Evolutionary conservation across 2,329 filamentous ascomycete genomes (phyloP), one percentile per base, ranked within the genome.

Genomic region (Moelleriella libera): DNA sequence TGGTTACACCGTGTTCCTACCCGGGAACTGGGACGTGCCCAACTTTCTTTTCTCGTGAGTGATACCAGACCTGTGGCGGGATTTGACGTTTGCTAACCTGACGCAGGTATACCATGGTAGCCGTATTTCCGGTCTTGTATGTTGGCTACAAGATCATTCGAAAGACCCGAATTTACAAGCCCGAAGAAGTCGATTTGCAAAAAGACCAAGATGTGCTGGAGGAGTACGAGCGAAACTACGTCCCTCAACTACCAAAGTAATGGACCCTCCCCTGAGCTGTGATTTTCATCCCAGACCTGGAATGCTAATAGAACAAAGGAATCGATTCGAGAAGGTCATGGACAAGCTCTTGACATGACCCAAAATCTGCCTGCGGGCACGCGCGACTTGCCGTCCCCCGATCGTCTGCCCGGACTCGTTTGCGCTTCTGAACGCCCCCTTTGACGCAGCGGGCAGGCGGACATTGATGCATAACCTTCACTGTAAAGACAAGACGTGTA

Each of bases 1-100:
- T 7, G 85, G 85, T 0, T 90, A 88, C 52, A 74, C 80, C 0
- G 83, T 89, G 1, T 92, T 90, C 56, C 60, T 89, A 1, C 58
- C 64, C 0, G 68, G 74, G 0, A 71, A 73, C 5, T 90, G 83
- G 85, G 72, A 78, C 50, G 59, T 83, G 0, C 73, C 81, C 6
- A 78, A 75, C 6, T 92, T 90, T 60, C 62, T 90, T 30, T 87
- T 88, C 62, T 83, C 80, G 63, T 79, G 55, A 68, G 72, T 67
- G 21, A 11, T 4, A 21, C 21, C 21, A 21, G 21, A 21, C 21
- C 21, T 21, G 11, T 10, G 21, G 31, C 31, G 9, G 32, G 14
- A 4, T 10, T 28, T 21, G 43, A n/a, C 11, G 10, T 21, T 21
- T 28, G 30, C 47, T 43, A 29, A 45, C 30, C 8, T 6, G 3